Evolutionary conservation across 768 basidiomycete genomes (phyloP).

Genomic region (Hericium coralloides): DNA sequence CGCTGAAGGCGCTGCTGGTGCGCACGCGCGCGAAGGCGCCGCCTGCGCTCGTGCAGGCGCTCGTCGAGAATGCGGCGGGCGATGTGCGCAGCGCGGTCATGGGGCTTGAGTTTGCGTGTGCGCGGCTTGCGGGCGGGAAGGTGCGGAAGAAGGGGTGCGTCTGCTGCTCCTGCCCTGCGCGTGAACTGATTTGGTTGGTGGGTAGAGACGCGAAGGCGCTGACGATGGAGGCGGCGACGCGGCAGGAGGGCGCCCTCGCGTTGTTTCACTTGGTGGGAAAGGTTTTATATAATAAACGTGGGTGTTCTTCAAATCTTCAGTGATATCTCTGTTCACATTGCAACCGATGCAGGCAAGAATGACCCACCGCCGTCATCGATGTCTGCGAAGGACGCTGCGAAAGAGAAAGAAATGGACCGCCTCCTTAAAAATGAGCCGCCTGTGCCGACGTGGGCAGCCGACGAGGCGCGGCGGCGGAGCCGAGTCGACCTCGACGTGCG

Average conservation of each 20-base stretch:
- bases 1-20: constrained; percentile 51
- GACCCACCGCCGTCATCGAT: constrained; percentile 53
- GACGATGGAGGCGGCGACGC: constrained; percentile 61
- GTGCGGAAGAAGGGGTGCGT: constrained; percentile 11
- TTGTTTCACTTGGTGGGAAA: constrained; percentile 93
- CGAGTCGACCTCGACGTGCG: constrained; percentile 71
- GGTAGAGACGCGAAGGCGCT: not conserved
- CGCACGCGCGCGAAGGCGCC: constrained; percentile 24
- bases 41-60: constrained; percentile 61
- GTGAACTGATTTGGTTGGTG: not conserved
- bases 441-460: constrained; percentile 49
- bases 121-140: constrained; percentile 28
- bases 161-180: constrained; percentile 11
- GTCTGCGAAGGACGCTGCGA: constrained; percentile 52
- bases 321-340: not conserved
- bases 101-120: constrained; percentile 81
- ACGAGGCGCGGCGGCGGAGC: constrained; percentile 58
- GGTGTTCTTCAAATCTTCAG: constrained; percentile 14
- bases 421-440: constrained; percentile 43
- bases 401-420: constrained; percentile 48
- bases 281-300: constrained; percentile 92
- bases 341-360: constrained; percentile 49
- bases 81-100: constrained; percentile 93
- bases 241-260: constrained; percentile 77
- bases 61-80: constrained; percentile 76